These are phyloP conservation scores for Coemansia sp. DNA, from an alignment of 192 early-diverging fungal species.

Conservation along the genomic window DNA sequence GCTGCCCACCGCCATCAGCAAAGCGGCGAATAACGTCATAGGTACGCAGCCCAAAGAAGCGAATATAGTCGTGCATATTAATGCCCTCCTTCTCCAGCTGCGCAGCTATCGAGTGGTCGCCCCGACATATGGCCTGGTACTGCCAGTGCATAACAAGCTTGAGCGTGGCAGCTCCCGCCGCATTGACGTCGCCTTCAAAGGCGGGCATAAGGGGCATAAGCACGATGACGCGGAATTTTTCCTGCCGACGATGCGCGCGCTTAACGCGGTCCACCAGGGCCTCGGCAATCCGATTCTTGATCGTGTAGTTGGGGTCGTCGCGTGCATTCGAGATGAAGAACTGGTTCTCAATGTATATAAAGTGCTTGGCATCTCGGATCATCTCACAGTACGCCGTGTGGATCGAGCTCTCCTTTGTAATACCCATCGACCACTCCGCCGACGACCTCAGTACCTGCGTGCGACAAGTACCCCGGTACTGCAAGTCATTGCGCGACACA, in stretches of 20 bases:
- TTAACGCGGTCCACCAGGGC: constrained; percentile 78
- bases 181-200: constrained; percentile 81
- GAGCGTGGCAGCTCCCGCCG: constrained; percentile 70
- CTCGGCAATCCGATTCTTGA: constrained; percentile 84
- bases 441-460: constrained; percentile 72
- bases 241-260: constrained; percentile 66
- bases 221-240: constrained; percentile 78
- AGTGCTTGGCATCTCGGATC: constrained; percentile 76
- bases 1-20: constrained; percentile 32
- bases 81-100: constrained; percentile 65
- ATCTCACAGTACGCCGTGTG: constrained; percentile 77
- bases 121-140: constrained; percentile 76
- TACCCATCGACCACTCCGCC: constrained; percentile 68
- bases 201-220: constrained; percentile 85
- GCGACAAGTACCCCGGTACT: constrained; percentile 64
- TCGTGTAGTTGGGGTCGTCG: constrained; percentile 57
- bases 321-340: constrained; percentile 75
- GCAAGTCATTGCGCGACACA: constrained; percentile 61
- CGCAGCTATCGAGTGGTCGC: constrained; percentile 69
- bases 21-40: constrained; percentile 67
- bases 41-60: constrained; percentile 75
- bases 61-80: constrained; percentile 65
- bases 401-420: constrained; percentile 74
- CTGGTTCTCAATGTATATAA: constrained; percentile 91
- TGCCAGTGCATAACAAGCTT: constrained; percentile 84